Base-by-base conservation (phyloP, 2,329 filamentous ascomycete species). In the Claviceps humidiphila region DNA sequence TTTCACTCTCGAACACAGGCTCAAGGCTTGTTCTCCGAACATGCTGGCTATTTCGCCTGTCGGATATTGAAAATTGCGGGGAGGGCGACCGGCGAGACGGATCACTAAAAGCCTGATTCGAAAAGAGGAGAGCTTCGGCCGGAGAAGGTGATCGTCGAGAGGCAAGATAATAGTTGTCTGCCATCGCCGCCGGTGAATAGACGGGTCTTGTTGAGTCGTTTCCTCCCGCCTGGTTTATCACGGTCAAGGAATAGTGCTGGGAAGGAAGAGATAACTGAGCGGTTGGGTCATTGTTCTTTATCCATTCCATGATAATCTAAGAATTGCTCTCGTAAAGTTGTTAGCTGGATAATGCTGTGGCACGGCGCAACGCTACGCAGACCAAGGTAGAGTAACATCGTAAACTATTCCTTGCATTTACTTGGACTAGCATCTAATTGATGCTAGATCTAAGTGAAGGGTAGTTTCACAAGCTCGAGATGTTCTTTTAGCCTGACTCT, bases 1-100 rank as follows among this genome's bases (percentile, higher is more conserved):
- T 39, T 39, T 52, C 49, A 5, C 50, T 43, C 22, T 52, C 50
- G 2, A 54, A 42, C 11, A 53, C 52, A n/a, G 52, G 52, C 39
- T 53, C 52, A 30, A 53, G 40, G 30, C 40, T 51, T 16, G 49
- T 48, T 45, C 44, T 47, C 16, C 52, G 43, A 26, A 45, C 41
- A n/a, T 51, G 38, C 3, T 53, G 49, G 17, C 44, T 43, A 20
- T 40, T 48, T 9, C 52, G 48, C 17, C 40, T 53, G 2, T 53
- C 53, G 5, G 50, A 17, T 30, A 46, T 50, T 5, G 43, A 22
- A 48, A 47, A 14, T 47, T 54, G 22, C 11, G 53, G 53, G 8
- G 50, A 54, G 14, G 50, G 50, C n/a, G 47, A 38, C 22, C 47
- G 53, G 13, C 47, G 53, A 39, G 41, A 40, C 4, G 39, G 14